A percentile compares a stretch with the other conserved stretches of the same genome.
Evolutionary conservation across 495 filamentous ascomycete genomes (phyloP).

Genomic region (Acidiella bohemica): DNA sequence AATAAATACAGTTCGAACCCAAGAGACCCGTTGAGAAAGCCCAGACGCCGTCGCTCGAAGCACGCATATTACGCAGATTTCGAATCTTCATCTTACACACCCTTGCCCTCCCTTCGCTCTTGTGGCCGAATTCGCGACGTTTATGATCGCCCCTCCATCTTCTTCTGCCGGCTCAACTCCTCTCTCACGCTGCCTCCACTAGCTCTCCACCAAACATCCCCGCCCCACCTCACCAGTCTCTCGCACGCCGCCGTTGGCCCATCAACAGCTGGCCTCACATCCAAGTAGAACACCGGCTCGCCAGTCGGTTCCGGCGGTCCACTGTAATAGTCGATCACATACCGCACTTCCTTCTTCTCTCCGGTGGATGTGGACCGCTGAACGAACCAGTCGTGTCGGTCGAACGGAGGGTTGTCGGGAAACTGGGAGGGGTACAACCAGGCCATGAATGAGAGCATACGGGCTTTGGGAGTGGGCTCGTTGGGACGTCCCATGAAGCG

Average conservation of each 20-base stretch:
- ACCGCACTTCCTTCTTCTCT: conserved; percentile 60
- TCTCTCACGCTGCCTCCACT: conserved; percentile 45
- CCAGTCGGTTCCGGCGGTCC: conserved; percentile 75
- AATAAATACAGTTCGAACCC: too few species aligned
- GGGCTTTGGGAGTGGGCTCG: conserved; percentile 82
- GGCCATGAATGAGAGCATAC: conserved; percentile 62
- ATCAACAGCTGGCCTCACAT: conserved; percentile 91
- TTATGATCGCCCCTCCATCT: neutral
- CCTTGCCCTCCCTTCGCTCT: too few species aligned
- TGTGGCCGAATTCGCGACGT: neutral
- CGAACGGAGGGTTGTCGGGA: conserved; percentile 77
- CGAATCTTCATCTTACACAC: too few species aligned
- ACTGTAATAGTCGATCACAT: conserved; percentile 97
- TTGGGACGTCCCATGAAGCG: conserved; percentile 78
- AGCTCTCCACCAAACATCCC: conserved; percentile 85
- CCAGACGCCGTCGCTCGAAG: neutral
- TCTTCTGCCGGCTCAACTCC: conserved; percentile 17
- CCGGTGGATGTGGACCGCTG: conserved; percentile 49
- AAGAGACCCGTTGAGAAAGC: neutral
- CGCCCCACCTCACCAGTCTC: conserved; percentile 76
- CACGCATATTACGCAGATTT: neutral
- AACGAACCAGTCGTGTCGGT: conserved; percentile 95
- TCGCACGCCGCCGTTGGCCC: conserved; percentile 66
- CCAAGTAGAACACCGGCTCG: conserved; percentile 90
- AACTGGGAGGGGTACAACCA: conserved; percentile 68